phyloP scores from a whole-genome alignment of 192 early-diverging fungal genomes.

The Coemansia sp. region DNA sequence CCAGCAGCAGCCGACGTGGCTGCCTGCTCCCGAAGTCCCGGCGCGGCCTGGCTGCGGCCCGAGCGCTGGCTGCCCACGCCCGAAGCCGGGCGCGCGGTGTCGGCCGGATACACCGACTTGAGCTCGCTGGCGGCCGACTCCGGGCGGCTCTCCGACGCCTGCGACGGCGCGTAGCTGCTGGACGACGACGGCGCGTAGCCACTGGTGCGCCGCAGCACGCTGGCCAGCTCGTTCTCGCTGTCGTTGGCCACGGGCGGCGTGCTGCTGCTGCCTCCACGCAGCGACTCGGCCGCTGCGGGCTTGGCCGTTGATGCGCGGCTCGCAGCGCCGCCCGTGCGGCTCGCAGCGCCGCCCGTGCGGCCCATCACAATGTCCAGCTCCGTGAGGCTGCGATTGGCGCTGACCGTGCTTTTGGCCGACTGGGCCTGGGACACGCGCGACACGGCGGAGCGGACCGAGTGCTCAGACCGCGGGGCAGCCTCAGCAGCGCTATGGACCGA shows the following conservation, averaged over 20 bases:
- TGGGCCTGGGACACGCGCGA: not conserved
- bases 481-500: slow-evolving; percentile 1
- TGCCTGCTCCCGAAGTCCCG: slow-evolving; percentile 7
- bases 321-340: slow-evolving; percentile 3
- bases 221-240: slow-evolving; percentile 44
- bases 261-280: slow-evolving; percentile 32
- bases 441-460: not conserved
- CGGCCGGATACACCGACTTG: slow-evolving; percentile 25
- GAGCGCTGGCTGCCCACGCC: slow-evolving; percentile 9
- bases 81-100: slow-evolving; percentile 11
- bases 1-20: slow-evolving; percentile 2
- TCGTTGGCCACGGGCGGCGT: slow-evolving; percentile 22
- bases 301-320: slow-evolving; percentile 14
- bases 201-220: slow-evolving; percentile 45
- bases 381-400: slow-evolving; percentile 24
- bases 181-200: slow-evolving; percentile 35
- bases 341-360: slow-evolving; percentile 30
- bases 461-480: not conserved
- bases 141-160: slow-evolving; percentile 13
- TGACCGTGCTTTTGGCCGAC: not conserved
- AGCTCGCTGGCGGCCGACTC: slow-evolving; percentile 32
- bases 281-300: not conserved
- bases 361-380: slow-evolving; percentile 52
- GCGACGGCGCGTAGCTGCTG: slow-evolving; percentile 31
- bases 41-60: not conserved